Base-by-base conservation (phyloP, 2,329 filamentous ascomycete genomes). In the Paraphoma sp. region DNA sequence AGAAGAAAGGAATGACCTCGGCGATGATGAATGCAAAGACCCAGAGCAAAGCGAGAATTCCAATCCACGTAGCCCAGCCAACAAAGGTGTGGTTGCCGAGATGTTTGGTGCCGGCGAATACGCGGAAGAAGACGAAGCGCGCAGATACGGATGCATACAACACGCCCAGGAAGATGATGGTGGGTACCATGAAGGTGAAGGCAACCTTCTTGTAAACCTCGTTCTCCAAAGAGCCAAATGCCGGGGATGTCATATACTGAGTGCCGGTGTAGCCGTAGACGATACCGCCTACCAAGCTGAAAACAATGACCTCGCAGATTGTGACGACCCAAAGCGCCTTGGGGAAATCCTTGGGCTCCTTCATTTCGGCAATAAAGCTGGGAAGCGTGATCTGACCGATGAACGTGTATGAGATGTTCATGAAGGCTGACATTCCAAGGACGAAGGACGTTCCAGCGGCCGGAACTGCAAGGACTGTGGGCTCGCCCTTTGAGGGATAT, bases 331-430 rank as follows among this genome's bases (percentile, higher is more conserved):
- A 97, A 1, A 97, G 85, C 2, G 93, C 92, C 78, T 97, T 97
- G 67, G 92, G 92, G 72, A 97, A 97, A 65, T 97, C 93, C 54
- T 85, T 87, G 1, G 84, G 86, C 45, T 87, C 81, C 71, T 84
- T 90, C 93, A 97, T 97, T 77, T 97, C 93, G 3, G 93, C 93
- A 63, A 97, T 97, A 80, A 97, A 97, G 66, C 90, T 94, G 0
- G 93, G 93, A 12, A 97, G 83, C 0, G 93, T 97, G 68, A 97
- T 96, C 74, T 97, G 93, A 0, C 93, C 93, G 65, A 97, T 97
- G 73, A 97, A 97, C 0, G 93, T 97, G 75, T 97, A 97, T 78
- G 89, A 92, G 72, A 97, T 97, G 78, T 97, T 97, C 75, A 97
- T 84, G 78, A 97, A 97, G 0, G 93, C 93, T 51, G 88, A 92